Conservation (phyloP, 768 basidiomycete species). For the Trametes cubensis region DNA sequence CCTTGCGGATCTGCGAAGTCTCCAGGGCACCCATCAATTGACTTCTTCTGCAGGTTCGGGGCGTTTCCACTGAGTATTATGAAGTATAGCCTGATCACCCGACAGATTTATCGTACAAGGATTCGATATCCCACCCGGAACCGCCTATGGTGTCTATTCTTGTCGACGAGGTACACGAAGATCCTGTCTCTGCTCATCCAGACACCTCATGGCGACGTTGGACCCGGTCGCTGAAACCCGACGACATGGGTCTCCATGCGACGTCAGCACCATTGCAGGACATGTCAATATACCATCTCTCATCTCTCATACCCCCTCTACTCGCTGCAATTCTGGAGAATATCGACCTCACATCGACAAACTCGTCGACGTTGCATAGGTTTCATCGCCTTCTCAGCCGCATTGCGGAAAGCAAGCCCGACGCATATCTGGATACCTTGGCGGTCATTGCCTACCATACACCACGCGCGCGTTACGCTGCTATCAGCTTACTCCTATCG, state of each 20-base stretch:
- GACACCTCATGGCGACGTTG: slow-evolving; percentile 30
- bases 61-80: not conserved
- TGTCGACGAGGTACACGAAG: slow-evolving; percentile 52
- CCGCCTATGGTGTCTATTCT: slow-evolving; percentile 58
- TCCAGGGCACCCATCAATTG: slow-evolving; percentile 27
- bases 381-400: slow-evolving; percentile 57
- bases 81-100: not conserved
- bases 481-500: slow-evolving; percentile 56
- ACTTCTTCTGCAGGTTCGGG: slow-evolving; percentile 25
- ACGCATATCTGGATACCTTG: slow-evolving; percentile 71
- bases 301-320: slow-evolving; percentile 64
- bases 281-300: slow-evolving; percentile 56
- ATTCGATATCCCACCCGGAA: slow-evolving; percentile 14
- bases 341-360: slow-evolving; percentile 44
- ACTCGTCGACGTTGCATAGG: slow-evolving; percentile 46
- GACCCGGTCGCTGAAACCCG: slow-evolving; percentile 20
- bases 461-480: slow-evolving; percentile 53
- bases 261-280: slow-evolving; percentile 61
- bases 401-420: slow-evolving; percentile 60
- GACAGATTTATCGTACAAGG: slow-evolving; percentile 16
- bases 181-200: slow-evolving; percentile 5
- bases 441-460: slow-evolving; percentile 72
- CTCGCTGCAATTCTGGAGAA: slow-evolving; percentile 63
- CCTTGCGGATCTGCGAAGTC: slow-evolving; percentile 48
- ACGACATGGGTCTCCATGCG: slow-evolving; percentile 39